These are phyloP conservation scores for Apium graveolens DNA, from an alignment of 129 eudicot genomes.

Conservation along the genomic window DNA sequence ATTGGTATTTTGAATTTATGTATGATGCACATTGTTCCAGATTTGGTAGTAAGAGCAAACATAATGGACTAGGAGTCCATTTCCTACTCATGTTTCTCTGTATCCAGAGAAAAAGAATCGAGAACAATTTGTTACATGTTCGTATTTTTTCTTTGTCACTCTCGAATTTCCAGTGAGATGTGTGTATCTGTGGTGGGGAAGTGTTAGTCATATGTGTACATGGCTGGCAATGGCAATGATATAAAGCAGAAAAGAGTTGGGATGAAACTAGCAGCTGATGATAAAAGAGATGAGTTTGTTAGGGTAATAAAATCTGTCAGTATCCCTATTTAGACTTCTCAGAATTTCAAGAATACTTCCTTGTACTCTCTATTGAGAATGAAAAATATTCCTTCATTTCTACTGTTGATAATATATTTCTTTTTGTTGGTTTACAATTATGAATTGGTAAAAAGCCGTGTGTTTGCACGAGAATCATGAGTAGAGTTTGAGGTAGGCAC, in stretches of 20 bases:
- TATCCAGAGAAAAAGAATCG: no score
- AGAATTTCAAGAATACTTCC: background rate
- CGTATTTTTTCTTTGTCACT: background rate
- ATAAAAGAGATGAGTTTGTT: background rate
- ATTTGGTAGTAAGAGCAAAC: background rate
- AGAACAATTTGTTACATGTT: no score
- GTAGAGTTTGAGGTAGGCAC: no score
- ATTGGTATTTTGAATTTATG: background rate
- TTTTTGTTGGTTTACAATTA: no score
- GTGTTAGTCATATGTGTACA: background rate
- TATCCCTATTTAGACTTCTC: no score
- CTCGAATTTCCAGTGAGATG: background rate
- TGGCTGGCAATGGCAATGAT: background rate
- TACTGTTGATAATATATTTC: no score
- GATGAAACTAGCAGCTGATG: background rate
- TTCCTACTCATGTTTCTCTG: no score
- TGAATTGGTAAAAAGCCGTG: no score
- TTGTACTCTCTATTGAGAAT: background rate
- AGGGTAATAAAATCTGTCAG: no score
- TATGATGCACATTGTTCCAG: background rate
- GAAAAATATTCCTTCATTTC: background rate
- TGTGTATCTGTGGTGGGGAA: background rate
- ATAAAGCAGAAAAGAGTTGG: background rate
- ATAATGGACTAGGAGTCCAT: background rate
- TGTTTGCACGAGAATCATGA: no score